Evolutionary conservation across 257 asterid species (phyloP), one percentile per base, ranked within the genome.

Genomic region (Apocynum venetum): DNA sequence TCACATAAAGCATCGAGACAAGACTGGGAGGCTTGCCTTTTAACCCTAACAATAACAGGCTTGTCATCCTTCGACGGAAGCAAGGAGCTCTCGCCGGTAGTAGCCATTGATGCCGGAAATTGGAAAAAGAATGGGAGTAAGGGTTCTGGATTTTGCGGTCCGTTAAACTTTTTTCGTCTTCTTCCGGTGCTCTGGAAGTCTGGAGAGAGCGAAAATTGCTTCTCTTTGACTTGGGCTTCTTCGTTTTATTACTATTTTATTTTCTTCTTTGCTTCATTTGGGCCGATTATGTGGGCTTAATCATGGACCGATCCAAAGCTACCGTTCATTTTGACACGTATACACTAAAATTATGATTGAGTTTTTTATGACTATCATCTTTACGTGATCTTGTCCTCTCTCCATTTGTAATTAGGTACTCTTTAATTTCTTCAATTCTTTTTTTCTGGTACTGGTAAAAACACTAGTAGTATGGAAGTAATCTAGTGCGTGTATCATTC

Each of bases 41-140:
- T 94, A 83, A 94, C 95, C 93, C 98, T 88, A 76, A 92, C 96
- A 25, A 94, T 75, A n/a, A 94, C 95, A 2, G 91, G 95, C 87
- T 85, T 90, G 71, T 80, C 88, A 68, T 60, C 67, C 81, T 71
- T 83, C 64, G 78, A 43, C 53, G 83, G 86, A 80, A 69, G 36
- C 52, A 88, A 80, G 65, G 90, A 85, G 77, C 85, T 74, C 74
- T 85, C 82, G 6, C 72, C 80, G 35, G 52, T 44, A 20, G 79
- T 88, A 52, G 89, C 90, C 98, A 90, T 90, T 59, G 72, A 14
- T 6, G 73, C 72, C 73, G 79, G 49, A 35, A 55, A 1, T 64
- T 25, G 6, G 35, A 46, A 44, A 56, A 19, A 41, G 36, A 20
- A 41, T 20, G 0, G 60, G n/a, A 4, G 10, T 68, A 41, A 68